Conservation (phyloP, 129 eudicot genomes). For the Lonicera japonica region DNA sequence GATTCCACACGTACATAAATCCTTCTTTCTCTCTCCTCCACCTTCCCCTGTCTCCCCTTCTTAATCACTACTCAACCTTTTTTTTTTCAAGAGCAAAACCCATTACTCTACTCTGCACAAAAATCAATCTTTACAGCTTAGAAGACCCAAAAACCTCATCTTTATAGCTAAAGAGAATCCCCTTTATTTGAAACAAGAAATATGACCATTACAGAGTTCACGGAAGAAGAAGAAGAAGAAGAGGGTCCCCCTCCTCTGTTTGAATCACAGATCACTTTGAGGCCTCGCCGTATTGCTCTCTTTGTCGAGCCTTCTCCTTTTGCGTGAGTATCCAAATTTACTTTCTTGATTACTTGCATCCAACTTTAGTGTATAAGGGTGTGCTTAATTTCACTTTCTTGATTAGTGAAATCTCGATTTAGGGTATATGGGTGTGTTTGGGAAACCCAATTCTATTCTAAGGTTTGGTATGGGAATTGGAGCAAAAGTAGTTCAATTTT, state of each 20-base stretch:
- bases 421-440: too few relatives aligned
- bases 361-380: too few relatives aligned
- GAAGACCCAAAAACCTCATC: not conserved
- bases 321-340: conserved; percentile 52
- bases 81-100: conserved; percentile 26
- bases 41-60: conserved; percentile 6
- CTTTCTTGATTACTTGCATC: not conserved
- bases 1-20: conserved; percentile 14
- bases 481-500: too few relatives aligned
- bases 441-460: too few relatives aligned
- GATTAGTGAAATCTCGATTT: too few relatives aligned
- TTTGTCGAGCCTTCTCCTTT: conserved; percentile 99
- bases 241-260: conserved; percentile 47
- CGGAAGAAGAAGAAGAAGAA: conserved; percentile 41
- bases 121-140: not conserved
- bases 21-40: conserved; percentile 33
- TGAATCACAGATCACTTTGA: conserved; percentile 43
- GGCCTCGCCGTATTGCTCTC: conserved; percentile 87
- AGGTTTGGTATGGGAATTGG: too few relatives aligned
- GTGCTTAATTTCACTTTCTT: not conserved
- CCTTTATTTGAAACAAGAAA: not conserved
- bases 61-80: conserved; percentile 26
- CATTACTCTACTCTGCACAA: conserved; percentile 19
- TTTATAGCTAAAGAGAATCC: conserved; percentile 8
- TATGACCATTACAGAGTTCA: conserved; percentile 36